These are phyloP conservation scores for Phanerochaete carnosa DNA, from an alignment of 768 basidiomycete species.

Conservation along the genomic window DNA sequence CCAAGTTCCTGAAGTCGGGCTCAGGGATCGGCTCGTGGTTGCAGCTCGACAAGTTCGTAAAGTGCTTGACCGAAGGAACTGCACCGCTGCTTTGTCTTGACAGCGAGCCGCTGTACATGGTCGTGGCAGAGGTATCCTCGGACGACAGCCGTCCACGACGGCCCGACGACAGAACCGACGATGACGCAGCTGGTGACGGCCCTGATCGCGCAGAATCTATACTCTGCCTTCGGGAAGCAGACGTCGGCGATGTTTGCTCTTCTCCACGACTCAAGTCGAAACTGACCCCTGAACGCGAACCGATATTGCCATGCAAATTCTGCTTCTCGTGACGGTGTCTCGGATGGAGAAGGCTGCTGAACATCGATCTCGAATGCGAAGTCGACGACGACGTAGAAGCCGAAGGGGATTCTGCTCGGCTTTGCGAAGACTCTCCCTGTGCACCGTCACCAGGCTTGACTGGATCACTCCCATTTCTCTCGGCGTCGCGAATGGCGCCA, in stretches of 20 bases:
- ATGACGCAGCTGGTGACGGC: slow-evolving; percentile 12
- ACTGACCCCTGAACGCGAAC: slow-evolving; percentile 19
- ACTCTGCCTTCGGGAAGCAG: slow-evolving; percentile 5
- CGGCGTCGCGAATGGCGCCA: slow-evolving; percentile 27
- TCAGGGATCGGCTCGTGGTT: slow-evolving; percentile 5
- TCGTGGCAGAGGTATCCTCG: not conserved
- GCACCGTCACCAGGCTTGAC: not conserved
- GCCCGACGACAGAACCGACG: slow-evolving; percentile 11
- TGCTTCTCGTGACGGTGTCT: slow-evolving; percentile 22
- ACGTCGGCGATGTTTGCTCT: slow-evolving; percentile 13
- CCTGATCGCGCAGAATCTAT: slow-evolving; percentile 7
- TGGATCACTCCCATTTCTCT: slow-evolving; percentile 7
- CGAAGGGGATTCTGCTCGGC: not conserved
- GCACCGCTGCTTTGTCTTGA: not conserved
- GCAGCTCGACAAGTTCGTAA: slow-evolving; percentile 6
- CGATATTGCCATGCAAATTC: not conserved
- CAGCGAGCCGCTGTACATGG: not conserved
- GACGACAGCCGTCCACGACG: not conserved
- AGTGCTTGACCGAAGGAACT: slow-evolving; percentile 8
- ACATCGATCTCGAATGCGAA: slow-evolving; percentile 34
- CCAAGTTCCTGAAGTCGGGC: slow-evolving; percentile 48
- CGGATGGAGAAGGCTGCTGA: slow-evolving; percentile 44
- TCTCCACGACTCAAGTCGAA: slow-evolving; percentile 21
- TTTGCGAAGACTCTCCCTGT: not conserved
- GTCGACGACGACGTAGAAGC: slow-evolving; percentile 7